These are phyloP conservation scores for Penicillium silybi DNA, from an alignment of 495 filamentous ascomycete species.

Conservation along the genomic window DNA sequence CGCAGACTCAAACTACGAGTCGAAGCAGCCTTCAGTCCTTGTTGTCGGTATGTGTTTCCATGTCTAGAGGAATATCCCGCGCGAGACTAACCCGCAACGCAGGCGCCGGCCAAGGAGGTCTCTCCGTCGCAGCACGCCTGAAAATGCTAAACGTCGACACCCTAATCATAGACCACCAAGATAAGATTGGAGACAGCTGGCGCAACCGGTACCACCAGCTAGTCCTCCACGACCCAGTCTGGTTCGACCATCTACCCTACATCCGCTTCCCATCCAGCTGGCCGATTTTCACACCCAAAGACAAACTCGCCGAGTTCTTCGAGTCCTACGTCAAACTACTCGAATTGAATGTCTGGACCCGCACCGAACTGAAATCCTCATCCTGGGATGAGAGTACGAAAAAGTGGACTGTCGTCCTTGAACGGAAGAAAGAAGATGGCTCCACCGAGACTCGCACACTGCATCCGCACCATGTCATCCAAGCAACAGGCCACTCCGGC, in stretches of 20 bases:
- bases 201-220: slow-evolving; percentile 58
- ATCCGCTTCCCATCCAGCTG: slow-evolving; percentile 63
- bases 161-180: slow-evolving; percentile 64
- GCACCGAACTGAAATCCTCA: slow-evolving; percentile 46
- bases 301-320: slow-evolving; percentile 77
- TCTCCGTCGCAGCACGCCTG: slow-evolving; percentile 64
- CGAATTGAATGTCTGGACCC: slow-evolving; percentile 77
- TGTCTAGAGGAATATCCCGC: background rate
- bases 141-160: slow-evolving; percentile 64
- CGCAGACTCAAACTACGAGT: slow-evolving; percentile 49
- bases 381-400: slow-evolving; percentile 51
- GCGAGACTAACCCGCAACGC: slow-evolving; percentile 1
- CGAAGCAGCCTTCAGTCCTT: slow-evolving; percentile 57
- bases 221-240: slow-evolving; percentile 73
- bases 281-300: slow-evolving; percentile 71
- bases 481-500: slow-evolving; percentile 70
- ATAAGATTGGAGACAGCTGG: slow-evolving; percentile 73
- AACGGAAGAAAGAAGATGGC: slow-evolving; percentile 47
- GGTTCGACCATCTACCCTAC: slow-evolving; percentile 75
- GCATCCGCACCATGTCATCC: slow-evolving; percentile 63
- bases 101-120: slow-evolving; percentile 49
- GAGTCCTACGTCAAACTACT: slow-evolving; percentile 66
- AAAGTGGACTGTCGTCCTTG: slow-evolving; percentile 59
- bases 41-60: slow-evolving; percentile 55
- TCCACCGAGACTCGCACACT: slow-evolving; percentile 51